Evolutionary conservation across 140 eudicot genomes (phyloP).

Genomic region (Senecio squalidus): DNA sequence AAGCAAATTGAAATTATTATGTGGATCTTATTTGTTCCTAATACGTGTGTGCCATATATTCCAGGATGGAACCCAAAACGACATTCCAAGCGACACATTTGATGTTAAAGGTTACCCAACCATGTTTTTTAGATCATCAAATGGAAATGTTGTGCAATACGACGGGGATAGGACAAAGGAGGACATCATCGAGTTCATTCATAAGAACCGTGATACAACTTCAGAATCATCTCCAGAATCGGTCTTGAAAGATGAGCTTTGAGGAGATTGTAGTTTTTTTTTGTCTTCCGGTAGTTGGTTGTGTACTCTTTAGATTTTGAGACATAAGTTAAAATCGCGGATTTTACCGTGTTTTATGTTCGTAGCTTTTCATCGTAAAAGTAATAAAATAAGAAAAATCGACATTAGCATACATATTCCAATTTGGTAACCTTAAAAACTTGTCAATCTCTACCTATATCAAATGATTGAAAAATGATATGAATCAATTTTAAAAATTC

Average conservation of each 20-base stretch:
- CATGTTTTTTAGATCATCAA: slow-evolving; percentile 42
- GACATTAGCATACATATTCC: background rate
- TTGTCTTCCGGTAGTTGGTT: slow-evolving; percentile 13
- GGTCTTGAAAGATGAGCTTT: slow-evolving; percentile 61
- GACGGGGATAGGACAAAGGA: slow-evolving; percentile 63
- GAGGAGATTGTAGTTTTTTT: slow-evolving; percentile 15
- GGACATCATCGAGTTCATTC: slow-evolving; percentile 54
- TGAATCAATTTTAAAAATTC: too few relatives aligned
- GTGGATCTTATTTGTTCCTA: background rate
- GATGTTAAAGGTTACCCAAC: slow-evolving; percentile 74
- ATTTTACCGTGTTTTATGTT: slow-evolving; percentile 6
- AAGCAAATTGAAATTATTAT: too few relatives aligned
- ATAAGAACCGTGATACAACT: slow-evolving; percentile 39
- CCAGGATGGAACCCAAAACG: slow-evolving; percentile 78
- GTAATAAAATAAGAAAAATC: background rate
- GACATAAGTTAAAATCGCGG: slow-evolving; percentile 5
- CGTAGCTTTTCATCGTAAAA: background rate
- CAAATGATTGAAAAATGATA: too few relatives aligned
- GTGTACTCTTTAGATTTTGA: slow-evolving; percentile 9
- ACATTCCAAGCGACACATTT: slow-evolving; percentile 47
- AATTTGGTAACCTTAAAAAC: background rate
- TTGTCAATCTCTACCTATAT: too few relatives aligned
- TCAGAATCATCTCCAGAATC: slow-evolving; percentile 25
- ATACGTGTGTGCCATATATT: background rate
- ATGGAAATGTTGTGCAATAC: slow-evolving; percentile 35